Evolutionary conservation across 257 asterid genomes (phyloP), one percentile per base, ranked within the genome.

Genomic region (Nicotiana benthamiana): DNA sequence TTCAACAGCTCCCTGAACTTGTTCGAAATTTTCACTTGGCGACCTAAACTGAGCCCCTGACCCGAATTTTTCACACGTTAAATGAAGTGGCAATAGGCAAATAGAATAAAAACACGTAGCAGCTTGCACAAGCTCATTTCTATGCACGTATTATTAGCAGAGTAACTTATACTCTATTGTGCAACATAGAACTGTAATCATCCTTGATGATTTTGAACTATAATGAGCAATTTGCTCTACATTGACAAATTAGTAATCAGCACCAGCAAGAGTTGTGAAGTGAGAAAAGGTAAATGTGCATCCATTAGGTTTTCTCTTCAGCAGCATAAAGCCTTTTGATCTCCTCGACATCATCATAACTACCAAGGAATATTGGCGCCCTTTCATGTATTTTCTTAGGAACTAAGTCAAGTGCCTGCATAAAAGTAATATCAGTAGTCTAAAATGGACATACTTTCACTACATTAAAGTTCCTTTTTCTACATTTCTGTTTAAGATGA

Each of bases 261-360:
- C 79, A 28, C 46, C 81, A 18, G 26, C 36, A 74, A 74, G 78
- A 74, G 51, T 16, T 48, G 78, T 24, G 4, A 24, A 72, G 12
- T 54, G 67, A 53, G n/a, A 76, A 28, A 20, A 27, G 18, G 83
- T 9, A 68, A 70, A 70, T 30, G 40, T 36, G 36, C 77, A 52
- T 81, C 82, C 54, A 85, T 87, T 65, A 81, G 24, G 86, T 93
- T 40, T 87, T 52, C 82, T 76, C 90, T 84, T 95, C 94, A 80
- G 89, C 91, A 20, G 96, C 95, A 32, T 92, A 93, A 68, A 95
- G 84, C 34, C 90, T 94, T 86, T 92, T 95, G 91, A 95, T 89
- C 87, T 90, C 99, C 89, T 95, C 98, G 18, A 95, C 94, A 63
- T 95, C 99, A 60, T 95, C 97, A 59, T 85, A 92, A 89, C 98